Base-by-base conservation (phyloP, 1,284 basidiomycete genomes). In the Mycena sp. region DNA sequence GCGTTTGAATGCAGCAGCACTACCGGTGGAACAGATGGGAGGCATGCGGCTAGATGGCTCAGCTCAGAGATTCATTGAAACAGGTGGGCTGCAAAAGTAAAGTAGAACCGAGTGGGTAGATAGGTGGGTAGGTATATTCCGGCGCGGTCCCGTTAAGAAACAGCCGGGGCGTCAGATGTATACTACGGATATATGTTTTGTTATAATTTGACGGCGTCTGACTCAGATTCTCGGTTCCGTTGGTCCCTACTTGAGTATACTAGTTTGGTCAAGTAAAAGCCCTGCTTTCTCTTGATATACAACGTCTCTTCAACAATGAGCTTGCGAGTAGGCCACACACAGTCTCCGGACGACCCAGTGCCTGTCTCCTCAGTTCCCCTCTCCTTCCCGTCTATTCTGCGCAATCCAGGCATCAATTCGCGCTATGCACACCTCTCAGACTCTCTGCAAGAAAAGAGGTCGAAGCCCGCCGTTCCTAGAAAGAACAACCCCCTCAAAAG, bases 361-460 rank as follows among this genome's bases (percentile, higher is more conserved):
- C 81, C 84, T n/a, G 63, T n/a, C n/a, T n/a, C n/a, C n/a, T n/a
- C n/a, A n/a, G n/a, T 87, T 1, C 82, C 82, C 2, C 80, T 92
- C 65, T 91, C 90, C 0, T 92, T 92, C 73, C 90, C 90, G 1
- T 82, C 90, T 2, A 77, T 90, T 64, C 79, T 92, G 26, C 85
- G 87, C 58, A 86, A 87, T 69, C 77, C 86, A 5, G 84, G 81
- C 14, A 73, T 90, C 3, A 70, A 77, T 0, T 59, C 60, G n/a
- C 56, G 52, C 23, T 67, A 40, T 32, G 61, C 61, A 6, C 28
- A 64, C 58, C 62, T 67, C 5, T 37, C 57, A 2, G 61, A 67
- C 23, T 32, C 54, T 25, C 25, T 38, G 19, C 48, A 65, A 21
- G 55, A 46, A 29, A 61, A 67, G 30, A 59, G 49, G 37, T 14